Evolutionary conservation across 2,329 filamentous ascomycete genomes (phyloP), one percentile per base, ranked within the genome.

Genomic region (Penicillium freii): DNA sequence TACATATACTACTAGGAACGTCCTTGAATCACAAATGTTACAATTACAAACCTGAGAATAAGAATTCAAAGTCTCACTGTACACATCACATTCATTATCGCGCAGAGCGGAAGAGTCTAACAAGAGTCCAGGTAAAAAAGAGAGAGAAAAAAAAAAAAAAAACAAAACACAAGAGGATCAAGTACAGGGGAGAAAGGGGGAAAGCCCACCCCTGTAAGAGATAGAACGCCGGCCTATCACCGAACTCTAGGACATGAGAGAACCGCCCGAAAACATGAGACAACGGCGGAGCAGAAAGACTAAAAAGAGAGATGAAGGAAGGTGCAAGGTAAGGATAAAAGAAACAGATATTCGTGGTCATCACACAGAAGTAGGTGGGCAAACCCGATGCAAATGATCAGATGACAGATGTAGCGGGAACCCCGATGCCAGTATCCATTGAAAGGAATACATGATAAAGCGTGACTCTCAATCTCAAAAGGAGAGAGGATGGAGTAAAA

Each of bases 171-270:
- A 29, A 43, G 27, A 56, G 34, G 31, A 46, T 21, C 54, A 27
- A 52, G 31, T n/a, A 42, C 49, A 56, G 34, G 15, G 48, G 29
- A 43, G 39, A 52, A 36, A 27, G 19, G 36, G 51, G 21, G 25
- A 58, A 42, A 43, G 29, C 29, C 36, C 54, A 31, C 42, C 48
- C 54, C 34, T 40, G 40, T 40, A 51, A 46, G 40, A 58, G 21
- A 59, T 51, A 50, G 36, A 62, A 66, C 62, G 63, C 64, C 64
- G 42, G 45, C 47, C 55, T 38, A 54, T 42, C 40, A 45, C 51
- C 59, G 40, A 57, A 63, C 40, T 66, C 64, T 64, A 62, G 57
- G 38, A 57, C 57, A 50, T 58, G 8, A 53, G 19, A 50, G 2
- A 45, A 31, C 59, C 57, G 10, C 36, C 59, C 55, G 52, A 60